phyloP scores from a whole-genome alignment of 2,329 filamentous ascomycete species.

The Diplodia sapinea region DNA sequence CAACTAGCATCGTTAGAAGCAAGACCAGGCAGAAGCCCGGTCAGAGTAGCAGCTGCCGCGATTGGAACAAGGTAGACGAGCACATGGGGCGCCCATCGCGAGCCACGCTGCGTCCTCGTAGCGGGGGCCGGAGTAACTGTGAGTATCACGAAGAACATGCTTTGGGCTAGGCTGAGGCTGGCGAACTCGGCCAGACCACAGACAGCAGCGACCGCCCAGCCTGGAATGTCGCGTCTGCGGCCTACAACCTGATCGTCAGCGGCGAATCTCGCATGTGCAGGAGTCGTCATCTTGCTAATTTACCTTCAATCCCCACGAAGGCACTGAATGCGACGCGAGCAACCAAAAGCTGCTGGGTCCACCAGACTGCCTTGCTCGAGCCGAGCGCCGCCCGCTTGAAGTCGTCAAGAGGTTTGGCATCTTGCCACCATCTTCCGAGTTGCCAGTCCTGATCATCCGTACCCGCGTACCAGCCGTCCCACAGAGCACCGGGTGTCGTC shows the following conservation, averaged over 20 bases:
- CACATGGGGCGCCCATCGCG: conserved; percentile 44
- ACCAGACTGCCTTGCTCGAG: conserved; percentile 64
- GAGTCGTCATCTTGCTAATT: conserved; percentile 6
- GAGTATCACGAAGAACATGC: conserved; percentile 66
- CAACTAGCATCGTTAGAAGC: conserved; percentile 36
- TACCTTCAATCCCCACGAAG: conserved; percentile 64
- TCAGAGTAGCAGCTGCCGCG: conserved; percentile 53
- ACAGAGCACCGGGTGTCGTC: conserved; percentile 50
- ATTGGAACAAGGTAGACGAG: conserved; percentile 49
- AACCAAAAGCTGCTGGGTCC: conserved; percentile 66
- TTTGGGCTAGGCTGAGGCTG: conserved; percentile 66
- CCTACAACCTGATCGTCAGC: conserved; percentile 40
- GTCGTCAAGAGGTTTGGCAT: conserved; percentile 60
- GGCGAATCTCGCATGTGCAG: not conserved
- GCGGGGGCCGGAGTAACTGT: conserved; percentile 61
- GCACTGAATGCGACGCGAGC: conserved; percentile 62
- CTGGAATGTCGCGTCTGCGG: conserved; percentile 61
- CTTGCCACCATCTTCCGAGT: conserved; percentile 60
- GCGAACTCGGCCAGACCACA: conserved; percentile 65
- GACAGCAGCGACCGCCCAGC: conserved; percentile 59
- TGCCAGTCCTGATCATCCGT: conserved; percentile 43
- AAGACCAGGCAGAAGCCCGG: conserved; percentile 47
- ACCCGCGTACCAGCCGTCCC: conserved; percentile 48
- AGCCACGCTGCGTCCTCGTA: conserved; percentile 39
- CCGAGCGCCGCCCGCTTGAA: conserved; percentile 62